Evolutionary conservation across 2,329 filamentous ascomycete genomes (phyloP).

Genomic region (Byssochlamys sp.): DNA sequence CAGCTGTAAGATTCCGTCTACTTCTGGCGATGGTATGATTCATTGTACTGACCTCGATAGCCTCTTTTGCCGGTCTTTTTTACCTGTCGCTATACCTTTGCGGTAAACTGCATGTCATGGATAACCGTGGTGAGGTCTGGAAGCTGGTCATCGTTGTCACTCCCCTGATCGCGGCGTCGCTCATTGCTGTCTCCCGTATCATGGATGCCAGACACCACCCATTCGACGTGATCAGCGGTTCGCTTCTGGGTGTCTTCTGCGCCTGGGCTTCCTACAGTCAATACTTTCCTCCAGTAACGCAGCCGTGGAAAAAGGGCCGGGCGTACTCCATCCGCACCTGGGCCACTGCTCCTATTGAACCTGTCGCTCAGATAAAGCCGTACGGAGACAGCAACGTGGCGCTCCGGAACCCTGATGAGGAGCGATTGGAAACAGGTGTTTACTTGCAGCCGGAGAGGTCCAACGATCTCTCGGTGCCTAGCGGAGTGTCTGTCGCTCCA

Average conservation of each 20-base stretch:
- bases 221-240: constrained; percentile 51
- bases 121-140: constrained; percentile 53
- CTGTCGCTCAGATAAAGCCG: constrained; percentile 3
- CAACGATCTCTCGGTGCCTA: background rate
- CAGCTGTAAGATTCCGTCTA: constrained; percentile 35
- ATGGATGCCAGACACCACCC: constrained; percentile 55
- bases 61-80: constrained; percentile 50
- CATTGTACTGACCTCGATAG: constrained; percentile 24
- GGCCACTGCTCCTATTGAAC: constrained; percentile 38
- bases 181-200: constrained; percentile 49
- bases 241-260: constrained; percentile 43
- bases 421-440: constrained; percentile 11
- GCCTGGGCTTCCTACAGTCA: constrained; percentile 48
- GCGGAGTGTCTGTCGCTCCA: background rate
- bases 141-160: constrained; percentile 47
- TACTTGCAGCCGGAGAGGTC: constrained; percentile 3
- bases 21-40: constrained; percentile 10
- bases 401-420: constrained; percentile 24
- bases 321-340: constrained; percentile 51
- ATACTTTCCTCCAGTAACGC: constrained; percentile 49
- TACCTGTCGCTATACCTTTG: constrained; percentile 51
- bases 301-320: constrained; percentile 49
- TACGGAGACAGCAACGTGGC: constrained; percentile 15
- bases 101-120: constrained; percentile 51
- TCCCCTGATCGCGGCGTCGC: constrained; percentile 44